These are phyloP conservation scores for Aspergillus cristatus DNA, from an alignment of 495 filamentous ascomycete genomes.

Conservation along the genomic window DNA sequence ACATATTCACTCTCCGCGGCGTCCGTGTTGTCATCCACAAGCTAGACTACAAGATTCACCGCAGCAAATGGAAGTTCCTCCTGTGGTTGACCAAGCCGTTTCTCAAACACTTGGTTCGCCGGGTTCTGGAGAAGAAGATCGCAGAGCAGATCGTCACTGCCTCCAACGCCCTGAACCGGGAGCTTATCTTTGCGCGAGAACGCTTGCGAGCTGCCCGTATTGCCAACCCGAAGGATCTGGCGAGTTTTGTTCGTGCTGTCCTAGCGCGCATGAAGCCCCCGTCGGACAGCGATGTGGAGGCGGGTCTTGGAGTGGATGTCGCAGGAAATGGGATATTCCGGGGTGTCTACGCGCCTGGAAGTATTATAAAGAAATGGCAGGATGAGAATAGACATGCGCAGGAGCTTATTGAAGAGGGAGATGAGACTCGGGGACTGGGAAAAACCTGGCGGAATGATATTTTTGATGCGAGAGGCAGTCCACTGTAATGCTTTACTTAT, in stretches of 20 bases:
- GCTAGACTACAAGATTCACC: slow-evolving; percentile 65
- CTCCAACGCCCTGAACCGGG: slow-evolving; percentile 67
- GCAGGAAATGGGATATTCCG: slow-evolving; percentile 64
- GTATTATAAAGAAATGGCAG: slow-evolving; percentile 77
- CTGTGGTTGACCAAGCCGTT: slow-evolving; percentile 82
- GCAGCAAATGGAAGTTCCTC: slow-evolving; percentile 65
- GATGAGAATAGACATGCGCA: slow-evolving; percentile 64
- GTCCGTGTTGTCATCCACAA: slow-evolving; percentile 81
- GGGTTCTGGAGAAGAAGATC: slow-evolving; percentile 68
- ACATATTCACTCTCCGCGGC: slow-evolving; percentile 66
- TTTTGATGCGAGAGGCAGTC: slow-evolving; percentile 51
- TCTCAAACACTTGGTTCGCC: slow-evolving; percentile 69
- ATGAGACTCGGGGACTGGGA: slow-evolving; percentile 28
- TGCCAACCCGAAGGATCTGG: slow-evolving; percentile 67
- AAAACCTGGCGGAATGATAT: slow-evolving; percentile 71
- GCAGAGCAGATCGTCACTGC: slow-evolving; percentile 59
- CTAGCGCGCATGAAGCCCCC: slow-evolving; percentile 59
- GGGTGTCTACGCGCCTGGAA: slow-evolving; percentile 79
- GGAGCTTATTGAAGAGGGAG: slow-evolving; percentile 50
- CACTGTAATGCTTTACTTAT: neutral
- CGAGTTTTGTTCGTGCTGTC: slow-evolving; percentile 74
- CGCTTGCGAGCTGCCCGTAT: slow-evolving; percentile 77
- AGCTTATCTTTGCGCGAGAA: slow-evolving; percentile 79
- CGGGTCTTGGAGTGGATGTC: slow-evolving; percentile 54
- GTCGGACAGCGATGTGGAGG: slow-evolving; percentile 65